Conservation (phyloP, 805 yeast species). For the Cyberlindnera saturnus region DNA sequence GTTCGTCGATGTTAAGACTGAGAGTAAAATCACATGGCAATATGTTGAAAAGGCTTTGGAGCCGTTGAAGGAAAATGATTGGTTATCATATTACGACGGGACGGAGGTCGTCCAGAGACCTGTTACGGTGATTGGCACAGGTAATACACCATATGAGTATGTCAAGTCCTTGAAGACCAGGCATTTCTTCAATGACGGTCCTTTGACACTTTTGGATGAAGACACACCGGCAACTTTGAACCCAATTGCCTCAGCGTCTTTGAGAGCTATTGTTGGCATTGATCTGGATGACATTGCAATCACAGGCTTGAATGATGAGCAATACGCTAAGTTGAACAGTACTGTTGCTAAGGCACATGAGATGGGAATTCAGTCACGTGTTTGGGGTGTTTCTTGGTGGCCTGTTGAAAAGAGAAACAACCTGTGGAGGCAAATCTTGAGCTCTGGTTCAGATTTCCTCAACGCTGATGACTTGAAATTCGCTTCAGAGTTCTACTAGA, state of each 20-base stretch:
- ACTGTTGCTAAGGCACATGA: constrained; percentile 39
- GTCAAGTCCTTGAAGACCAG: constrained; percentile 29
- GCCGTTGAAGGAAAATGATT: constrained; percentile 44
- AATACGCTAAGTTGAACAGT: constrained; percentile 27
- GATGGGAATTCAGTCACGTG: constrained; percentile 47
- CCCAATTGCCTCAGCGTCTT: constrained; percentile 43
- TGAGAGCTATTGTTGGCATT: constrained; percentile 25
- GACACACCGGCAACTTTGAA: constrained; percentile 17
- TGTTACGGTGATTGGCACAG: constrained; percentile 61
- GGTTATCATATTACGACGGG: constrained; percentile 39
- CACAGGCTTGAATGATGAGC: constrained; percentile 31
- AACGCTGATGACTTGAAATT: constrained; percentile 61
- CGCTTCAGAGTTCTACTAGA: constrained; percentile 13
- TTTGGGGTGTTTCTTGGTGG: constrained; percentile 76
- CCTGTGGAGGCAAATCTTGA: constrained; percentile 45
- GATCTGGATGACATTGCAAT: constrained; percentile 4
- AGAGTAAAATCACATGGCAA: constrained; percentile 40
- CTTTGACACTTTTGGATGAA: constrained; percentile 27
- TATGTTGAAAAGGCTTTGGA: constrained; percentile 42
- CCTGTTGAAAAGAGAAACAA: constrained; percentile 42
- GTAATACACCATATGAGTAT: constrained; percentile 50
- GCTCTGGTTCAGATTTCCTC: constrained; percentile 49
- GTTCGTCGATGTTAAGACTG: constrained; percentile 62
- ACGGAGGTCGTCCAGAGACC: constrained; percentile 43
- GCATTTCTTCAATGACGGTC: constrained; percentile 45